Base-by-base conservation (phyloP, 306 rosid species). In the Gynostemma pentaphyllum region DNA sequence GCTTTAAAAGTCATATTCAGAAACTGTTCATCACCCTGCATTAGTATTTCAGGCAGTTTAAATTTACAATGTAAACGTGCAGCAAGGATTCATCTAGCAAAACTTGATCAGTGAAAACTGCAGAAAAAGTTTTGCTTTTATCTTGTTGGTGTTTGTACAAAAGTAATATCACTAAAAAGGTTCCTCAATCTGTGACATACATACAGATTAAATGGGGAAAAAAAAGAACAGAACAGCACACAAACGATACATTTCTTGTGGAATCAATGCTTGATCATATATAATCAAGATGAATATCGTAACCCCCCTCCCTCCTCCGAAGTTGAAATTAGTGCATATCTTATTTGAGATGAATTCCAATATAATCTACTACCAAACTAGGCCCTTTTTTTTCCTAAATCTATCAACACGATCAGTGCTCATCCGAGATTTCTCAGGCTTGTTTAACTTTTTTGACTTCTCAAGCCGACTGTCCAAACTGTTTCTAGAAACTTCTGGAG, bases 391-490 rank as follows among this genome's bases (percentile, higher is more conserved):
- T 83, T 89, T 78, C 79, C 91, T 85, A 81, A 87, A 87, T 74
- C 95, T 85, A 80, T 90, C 91, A 29, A 82, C 95, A 36, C 72
- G 89, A 78, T 90, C 97, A 24, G 96, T 90, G 82, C 97, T 90
- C 97, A 90, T 90, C 55, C 96, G 88, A 68, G 97, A 91, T 67
- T 91, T 91, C 70, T 87, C 96, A 0, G 87, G 89, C 78, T 83
- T 81, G 70, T 77, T 80, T 14, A 90, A 54, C 74, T 75, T 83
- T 75, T 82, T 87, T 22, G 91, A 79, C 84, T 87, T 90, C 81
- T 90, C 87, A 11, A 91, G 96, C 40, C 95, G 83, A 71, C 97
- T 91, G 81, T 91, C 96, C 83, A 87, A 85, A 82, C 97, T 91
- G 96, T 91, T 91, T 66, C 97, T 82, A 75, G 96, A 87, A 75